Percentiles rank a stretch among this genome's conserved stretches.
phyloP scores from a whole-genome alignment of 805 yeast species.

The Candida ortonii region DNA sequence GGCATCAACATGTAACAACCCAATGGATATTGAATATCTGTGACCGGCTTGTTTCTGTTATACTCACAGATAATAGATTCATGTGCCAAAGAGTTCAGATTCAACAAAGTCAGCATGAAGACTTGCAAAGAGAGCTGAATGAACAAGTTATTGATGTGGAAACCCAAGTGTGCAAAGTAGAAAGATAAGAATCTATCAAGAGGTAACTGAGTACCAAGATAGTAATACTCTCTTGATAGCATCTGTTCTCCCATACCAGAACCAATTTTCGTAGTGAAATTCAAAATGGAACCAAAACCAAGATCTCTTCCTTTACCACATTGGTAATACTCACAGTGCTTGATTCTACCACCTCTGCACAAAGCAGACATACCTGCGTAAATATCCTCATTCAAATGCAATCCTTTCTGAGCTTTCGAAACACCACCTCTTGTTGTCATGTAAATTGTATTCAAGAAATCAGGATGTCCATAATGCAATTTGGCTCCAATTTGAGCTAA shows the following conservation, averaged over 20 bases:
- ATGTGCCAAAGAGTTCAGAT: slow-evolving; percentile 69
- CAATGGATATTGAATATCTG: slow-evolving; percentile 61
- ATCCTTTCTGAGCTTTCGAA: slow-evolving; percentile 82
- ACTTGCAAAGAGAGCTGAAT: slow-evolving; percentile 73
- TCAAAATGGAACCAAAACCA: slow-evolving; percentile 82
- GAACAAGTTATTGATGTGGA: slow-evolving; percentile 77
- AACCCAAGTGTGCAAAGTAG: slow-evolving; percentile 85
- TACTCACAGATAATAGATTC: slow-evolving; percentile 69
- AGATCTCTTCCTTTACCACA: slow-evolving; percentile 91
- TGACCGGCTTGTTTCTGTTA: slow-evolving; percentile 60
- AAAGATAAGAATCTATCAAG: slow-evolving; percentile 78
- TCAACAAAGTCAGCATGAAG: slow-evolving; percentile 67
- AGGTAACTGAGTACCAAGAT: slow-evolving; percentile 77
- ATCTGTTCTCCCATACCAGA: slow-evolving; percentile 94
- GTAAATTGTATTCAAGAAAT: slow-evolving; percentile 68
- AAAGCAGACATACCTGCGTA: slow-evolving; percentile 86
- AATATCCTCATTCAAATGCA: slow-evolving; percentile 83
- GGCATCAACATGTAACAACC: slow-evolving; percentile 77
- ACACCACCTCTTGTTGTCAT: slow-evolving; percentile 89
- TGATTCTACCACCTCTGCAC: slow-evolving; percentile 82
- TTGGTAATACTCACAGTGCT: slow-evolving; percentile 83
- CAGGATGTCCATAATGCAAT: slow-evolving; percentile 87
- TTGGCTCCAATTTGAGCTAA: slow-evolving; percentile 83
- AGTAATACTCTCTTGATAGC: slow-evolving; percentile 79
- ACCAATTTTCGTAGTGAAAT: slow-evolving; percentile 85